Evolutionary conservation across 2,329 filamentous ascomycete genomes (phyloP), one percentile per base, ranked within the genome.

Genomic region (Aspergillus proliferans): DNA sequence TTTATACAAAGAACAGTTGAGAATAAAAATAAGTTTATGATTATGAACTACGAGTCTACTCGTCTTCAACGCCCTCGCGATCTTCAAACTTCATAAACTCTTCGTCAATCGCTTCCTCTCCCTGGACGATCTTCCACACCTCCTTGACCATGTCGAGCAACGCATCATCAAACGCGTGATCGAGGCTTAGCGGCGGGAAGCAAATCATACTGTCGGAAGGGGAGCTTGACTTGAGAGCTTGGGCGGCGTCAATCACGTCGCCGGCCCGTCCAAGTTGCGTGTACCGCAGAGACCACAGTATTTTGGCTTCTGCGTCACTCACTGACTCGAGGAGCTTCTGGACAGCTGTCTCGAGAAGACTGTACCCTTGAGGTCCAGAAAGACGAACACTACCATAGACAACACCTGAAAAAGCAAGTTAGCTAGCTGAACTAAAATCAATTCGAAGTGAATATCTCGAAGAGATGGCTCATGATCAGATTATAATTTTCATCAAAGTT

Each of bases 401-500:
- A 24, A 85, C 69, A 72, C 78, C 82, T 85, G 55, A 50, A 50
- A 40, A 28, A 28, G 38, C 46, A 22, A 47, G 56, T 76, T 65
- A 76, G 74, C 58, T 52, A 60, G 40, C 42, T 56, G 56, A 54
- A 47, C 44, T 41, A 48, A 51, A 30, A 50, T 53, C 47, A 59
- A 60, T 52, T 51, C 50, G 49, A 51, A 51, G 41, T 33, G 43
- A 48, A 50, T 50, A 57, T 28, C 45, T 49, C 47, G 51, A 42
- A n/a, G 45, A 58, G 4, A 39, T 54, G 46, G 67, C 69, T 76
- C 72, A 76, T 73, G 62, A 82, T 94, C 89, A 95, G 89, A 75
- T 85, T 88, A 90, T 77, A 77, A 53, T 78, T 80, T 80, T 93
- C 90, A 84, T 94, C 91, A 95, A 86, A 80, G 79, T 71, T 75